Evolutionary conservation across 1,139 yeast genomes (phyloP).

Genomic region (Blastobotrys illinoisensis): DNA sequence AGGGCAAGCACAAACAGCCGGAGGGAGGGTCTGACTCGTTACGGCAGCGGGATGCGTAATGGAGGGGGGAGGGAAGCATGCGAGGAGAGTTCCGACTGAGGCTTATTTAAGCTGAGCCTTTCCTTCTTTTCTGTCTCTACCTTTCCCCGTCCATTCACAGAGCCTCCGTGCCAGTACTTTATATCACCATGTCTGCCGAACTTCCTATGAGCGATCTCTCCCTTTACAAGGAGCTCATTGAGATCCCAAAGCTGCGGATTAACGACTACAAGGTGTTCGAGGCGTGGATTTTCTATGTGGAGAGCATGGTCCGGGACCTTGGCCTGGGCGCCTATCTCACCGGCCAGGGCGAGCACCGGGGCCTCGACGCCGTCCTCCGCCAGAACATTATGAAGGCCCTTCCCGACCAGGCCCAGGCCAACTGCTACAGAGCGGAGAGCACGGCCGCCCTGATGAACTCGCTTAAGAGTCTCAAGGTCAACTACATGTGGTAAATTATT

Average conservation of each 20-base stretch:
- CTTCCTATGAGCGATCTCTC: constrained; percentile 2
- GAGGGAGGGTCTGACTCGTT: neutral
- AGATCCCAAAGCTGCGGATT: constrained; percentile 11
- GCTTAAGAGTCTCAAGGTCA: constrained; percentile 10
- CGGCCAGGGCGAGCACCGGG: constrained; percentile 8
- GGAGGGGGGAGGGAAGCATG: neutral
- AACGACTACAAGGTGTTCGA: constrained; percentile 12
- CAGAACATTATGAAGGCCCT: constrained; percentile 7
- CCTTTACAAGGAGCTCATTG: constrained; percentile 9
- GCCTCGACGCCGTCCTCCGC: constrained; percentile 11
- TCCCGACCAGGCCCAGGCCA: constrained; percentile 11
- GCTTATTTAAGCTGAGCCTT: neutral
- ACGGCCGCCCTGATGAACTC: constrained; percentile 8
- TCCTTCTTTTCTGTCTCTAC: neutral
- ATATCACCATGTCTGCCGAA: neutral
- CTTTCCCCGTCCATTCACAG: neutral
- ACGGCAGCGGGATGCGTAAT: neutral
- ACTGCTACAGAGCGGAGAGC: constrained; percentile 8
- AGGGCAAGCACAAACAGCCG: neutral
- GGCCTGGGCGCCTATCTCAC: constrained; percentile 11
- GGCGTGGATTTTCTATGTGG: constrained; percentile 10
- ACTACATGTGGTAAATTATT: constrained; percentile 11
- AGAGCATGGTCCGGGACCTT: constrained; percentile 10
- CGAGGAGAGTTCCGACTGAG: neutral
- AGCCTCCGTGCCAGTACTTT: neutral